A percentile compares a stretch with the other conserved stretches of the same genome.
Evolutionary conservation across 176 grass and related monocot genomes (phyloP).

Genomic region (Oryza nivara): DNA sequence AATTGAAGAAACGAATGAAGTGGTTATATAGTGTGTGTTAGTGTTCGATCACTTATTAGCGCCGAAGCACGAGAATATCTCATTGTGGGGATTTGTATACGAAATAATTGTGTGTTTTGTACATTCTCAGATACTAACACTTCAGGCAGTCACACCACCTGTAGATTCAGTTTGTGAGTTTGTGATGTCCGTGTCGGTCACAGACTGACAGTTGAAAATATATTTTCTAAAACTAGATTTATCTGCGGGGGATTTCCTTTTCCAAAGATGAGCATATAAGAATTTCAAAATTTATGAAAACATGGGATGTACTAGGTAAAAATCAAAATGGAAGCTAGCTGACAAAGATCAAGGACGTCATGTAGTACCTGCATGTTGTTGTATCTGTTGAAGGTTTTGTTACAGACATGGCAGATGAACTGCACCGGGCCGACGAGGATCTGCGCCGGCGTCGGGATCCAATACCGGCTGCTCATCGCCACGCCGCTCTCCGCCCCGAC

Average conservation of each 20-base stretch:
- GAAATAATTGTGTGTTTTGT: not conserved
- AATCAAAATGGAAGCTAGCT: not conserved
- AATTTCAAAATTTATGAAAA: no score
- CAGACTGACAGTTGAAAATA: not conserved
- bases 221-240: not conserved
- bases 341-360: constrained; percentile 1
- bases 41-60: not conserved
- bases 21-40: not conserved
- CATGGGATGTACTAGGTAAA: not conserved
- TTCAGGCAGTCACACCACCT: not conserved
- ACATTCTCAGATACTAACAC: not conserved
- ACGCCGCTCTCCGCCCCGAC: not conserved
- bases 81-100: not conserved
- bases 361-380: constrained; percentile 96
- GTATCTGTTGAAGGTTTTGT: constrained; percentile 92
- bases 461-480: constrained; percentile 45
- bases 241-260: not conserved
- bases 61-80: not conserved
- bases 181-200: not conserved
- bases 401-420: constrained; percentile 85
- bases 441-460: constrained; percentile 86
- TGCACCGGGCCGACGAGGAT: constrained; percentile 88
- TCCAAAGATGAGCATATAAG: not conserved
- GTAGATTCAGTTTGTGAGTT: not conserved
- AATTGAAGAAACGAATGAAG: not conserved